Base-by-base conservation (phyloP, 495 filamentous ascomycete species). In the Aspergillus bridgeri region DNA sequence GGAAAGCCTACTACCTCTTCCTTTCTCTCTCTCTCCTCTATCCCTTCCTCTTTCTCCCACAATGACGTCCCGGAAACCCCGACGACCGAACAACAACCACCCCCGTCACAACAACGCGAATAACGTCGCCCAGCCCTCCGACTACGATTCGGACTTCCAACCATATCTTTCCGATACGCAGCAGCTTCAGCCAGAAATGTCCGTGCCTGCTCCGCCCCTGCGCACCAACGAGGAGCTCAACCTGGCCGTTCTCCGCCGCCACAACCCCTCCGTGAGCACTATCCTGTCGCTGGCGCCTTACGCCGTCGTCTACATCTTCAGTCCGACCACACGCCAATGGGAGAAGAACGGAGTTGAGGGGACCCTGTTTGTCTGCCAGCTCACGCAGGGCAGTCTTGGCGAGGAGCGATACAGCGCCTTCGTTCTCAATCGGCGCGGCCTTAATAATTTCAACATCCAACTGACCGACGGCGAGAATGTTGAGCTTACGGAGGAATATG, bases 201-300 rank as follows among this genome's bases (percentile, higher is more conserved):
- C 60, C 65, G 43, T 61, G 33, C 65, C 67, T 33, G 59, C 75
- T 19, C 77, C 78, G 20, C 79, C 82, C 38, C 66, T 73, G 4
- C 86, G 86, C 59, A 82, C 85, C 58, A 93, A 91, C 73, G 83
- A 85, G 27, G 87, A 92, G 60, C 83, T 96, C 53, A 96, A 96
- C 75, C 79, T 94, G 65, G 73, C 79, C 53, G 91, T 95, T 33
- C 76, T 96, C 18, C 84, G 80, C 24, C 87, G 89, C 48, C 89
- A 95, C 70, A 80, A 87, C 50, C 87, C 90, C 25, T 66, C 73
- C 57, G 81, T 93, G 58, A 76, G 70, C 45, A 75, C 76, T 44
- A 87, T 96, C 62, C 72, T 89, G 49, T 85, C 84, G 51, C 86
- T 92, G 58, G 89, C 90, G 19, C 85, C 87, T 23, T 91, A 89